Evolutionary conservation across 2,329 filamentous ascomycete species (phyloP), one percentile per base, ranked within the genome.

Genomic region (Calonectria pseudoreteaudii): DNA sequence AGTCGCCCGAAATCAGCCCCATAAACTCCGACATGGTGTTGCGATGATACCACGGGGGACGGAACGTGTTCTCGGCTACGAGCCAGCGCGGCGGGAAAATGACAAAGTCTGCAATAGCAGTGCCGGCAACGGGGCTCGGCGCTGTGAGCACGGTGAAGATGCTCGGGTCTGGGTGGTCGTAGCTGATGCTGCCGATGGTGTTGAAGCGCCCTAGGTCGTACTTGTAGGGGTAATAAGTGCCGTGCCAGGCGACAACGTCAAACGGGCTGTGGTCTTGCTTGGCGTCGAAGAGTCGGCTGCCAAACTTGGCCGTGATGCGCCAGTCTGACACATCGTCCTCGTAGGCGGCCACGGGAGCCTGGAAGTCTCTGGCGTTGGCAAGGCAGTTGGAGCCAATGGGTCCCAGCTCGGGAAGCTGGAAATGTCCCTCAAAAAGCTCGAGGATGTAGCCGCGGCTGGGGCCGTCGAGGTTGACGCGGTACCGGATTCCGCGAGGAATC

Each of bases 131-230:
- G 5, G 88, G 84, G 28, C 90, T 91, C 31, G 89, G 91, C 2
- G 91, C 92, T 1, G 92, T 91, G 31, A 94, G 87, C 8, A 94
- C 93, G 0, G 91, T 95, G 85, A 93, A 95, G 82, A 96, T 95
- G 74, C 90, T 92, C 0, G 94, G 94, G 81, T 96, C 94, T 0
- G 93, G 93, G 81, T 96, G 94, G 82, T 95, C 94, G 81, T 90
- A 94, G 14, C 91, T 93, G 76, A 94, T 91, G 70, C 88, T 91
- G 26, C 94, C 94, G 58, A 96, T 91, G 53, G 91, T 91, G 84
- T 93, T 94, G 87, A 95, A 96, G 38, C 93, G 91, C 28, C 92
- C 93, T 0, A 96, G 88, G 79, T 95, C 94, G 85, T 96, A 96
- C 85, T 96, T 96, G 89, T 92, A 95, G 0, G 94, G 94, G 75